Conservation (phyloP, 345 rosid species). For the Iberis pinnata region DNA sequence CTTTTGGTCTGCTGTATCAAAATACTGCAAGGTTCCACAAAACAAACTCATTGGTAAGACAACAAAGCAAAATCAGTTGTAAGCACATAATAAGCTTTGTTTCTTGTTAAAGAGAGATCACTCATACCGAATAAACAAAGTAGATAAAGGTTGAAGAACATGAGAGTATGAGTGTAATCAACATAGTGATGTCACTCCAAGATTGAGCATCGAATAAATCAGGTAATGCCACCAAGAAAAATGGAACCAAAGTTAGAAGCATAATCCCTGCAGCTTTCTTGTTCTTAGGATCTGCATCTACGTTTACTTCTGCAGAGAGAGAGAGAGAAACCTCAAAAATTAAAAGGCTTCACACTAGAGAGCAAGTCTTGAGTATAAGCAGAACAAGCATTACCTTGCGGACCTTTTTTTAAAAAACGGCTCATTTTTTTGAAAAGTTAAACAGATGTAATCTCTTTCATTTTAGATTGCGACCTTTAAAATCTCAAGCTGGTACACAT, state of each 20-base stretch:
- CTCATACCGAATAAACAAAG: conserved; percentile 34
- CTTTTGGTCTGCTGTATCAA: conserved; percentile 30
- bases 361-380: no score
- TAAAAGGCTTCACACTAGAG: not conserved
- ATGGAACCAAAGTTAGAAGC: conserved; percentile 28
- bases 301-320: conserved; percentile 23
- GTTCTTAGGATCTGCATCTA: conserved; percentile 32
- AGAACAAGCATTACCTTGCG: no score
- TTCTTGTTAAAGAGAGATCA: conserved; percentile 2
- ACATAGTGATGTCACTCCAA: conserved; percentile 19
- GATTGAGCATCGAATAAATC: conserved; percentile 23
- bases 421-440: no score
- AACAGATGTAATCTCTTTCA: no score
- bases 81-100: not conserved
- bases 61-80: not conserved
- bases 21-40: conserved; percentile 16
- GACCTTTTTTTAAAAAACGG: no score
- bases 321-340: conserved; percentile 1
- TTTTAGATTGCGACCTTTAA: no score
- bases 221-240: conserved; percentile 30
- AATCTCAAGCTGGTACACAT: no score
- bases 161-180: conserved; percentile 25
- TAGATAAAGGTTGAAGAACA: conserved; percentile 26
- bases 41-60: not conserved
- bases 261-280: conserved; percentile 32